Percentiles rank a stretch among this genome's conserved stretches.
Conservation (phyloP, 768 basidiomycete species). For the Amanita rimosa region DNA sequence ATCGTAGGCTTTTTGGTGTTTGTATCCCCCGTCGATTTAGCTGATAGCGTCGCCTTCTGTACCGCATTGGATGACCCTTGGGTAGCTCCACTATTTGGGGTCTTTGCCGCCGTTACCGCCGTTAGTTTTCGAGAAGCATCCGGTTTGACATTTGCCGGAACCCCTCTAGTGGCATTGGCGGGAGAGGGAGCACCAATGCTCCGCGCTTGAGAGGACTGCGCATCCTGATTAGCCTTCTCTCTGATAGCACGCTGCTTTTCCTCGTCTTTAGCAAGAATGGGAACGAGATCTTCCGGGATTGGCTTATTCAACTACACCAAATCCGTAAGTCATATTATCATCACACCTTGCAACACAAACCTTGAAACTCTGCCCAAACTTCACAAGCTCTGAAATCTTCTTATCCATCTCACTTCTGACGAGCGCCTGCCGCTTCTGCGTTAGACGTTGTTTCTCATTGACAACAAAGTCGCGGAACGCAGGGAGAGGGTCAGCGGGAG, state of each 20-base stretch:
- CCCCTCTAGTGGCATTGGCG: conserved; percentile 34
- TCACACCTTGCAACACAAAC: conserved; percentile 27
- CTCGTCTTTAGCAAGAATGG: conserved; percentile 89
- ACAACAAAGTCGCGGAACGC: conserved; percentile 92
- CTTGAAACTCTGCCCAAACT: conserved; percentile 93
- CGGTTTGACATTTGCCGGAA: conserved; percentile 25
- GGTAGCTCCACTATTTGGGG: conserved; percentile 12
- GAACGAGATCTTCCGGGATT: conserved; percentile 88
- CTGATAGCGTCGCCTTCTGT: conserved; percentile 17
- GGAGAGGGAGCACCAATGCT: conserved; percentile 54
- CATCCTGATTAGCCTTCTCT: conserved; percentile 66
- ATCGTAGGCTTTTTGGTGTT: conserved; percentile 36
- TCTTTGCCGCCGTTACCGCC: conserved; percentile 12
- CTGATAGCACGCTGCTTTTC: conserved; percentile 78
- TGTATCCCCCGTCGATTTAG: conserved; percentile 22
- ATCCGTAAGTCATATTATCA: not conserved
- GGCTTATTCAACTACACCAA: conserved; percentile 73
- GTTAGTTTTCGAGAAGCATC: conserved; percentile 17
- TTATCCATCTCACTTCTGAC: conserved; percentile 93
- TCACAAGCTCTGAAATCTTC: conserved; percentile 83
- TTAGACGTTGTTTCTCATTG: conserved; percentile 80
- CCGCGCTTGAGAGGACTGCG: conserved; percentile 54
- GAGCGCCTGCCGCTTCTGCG: conserved; percentile 82
- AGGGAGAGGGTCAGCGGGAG: conserved; percentile 64
- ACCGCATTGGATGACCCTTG: conserved; percentile 10